Percentiles rank a stretch among this genome's conserved stretches.
Evolutionary conservation across 1,284 basidiomycete species (phyloP).

Genomic region (Cystobasidium pallidum): DNA sequence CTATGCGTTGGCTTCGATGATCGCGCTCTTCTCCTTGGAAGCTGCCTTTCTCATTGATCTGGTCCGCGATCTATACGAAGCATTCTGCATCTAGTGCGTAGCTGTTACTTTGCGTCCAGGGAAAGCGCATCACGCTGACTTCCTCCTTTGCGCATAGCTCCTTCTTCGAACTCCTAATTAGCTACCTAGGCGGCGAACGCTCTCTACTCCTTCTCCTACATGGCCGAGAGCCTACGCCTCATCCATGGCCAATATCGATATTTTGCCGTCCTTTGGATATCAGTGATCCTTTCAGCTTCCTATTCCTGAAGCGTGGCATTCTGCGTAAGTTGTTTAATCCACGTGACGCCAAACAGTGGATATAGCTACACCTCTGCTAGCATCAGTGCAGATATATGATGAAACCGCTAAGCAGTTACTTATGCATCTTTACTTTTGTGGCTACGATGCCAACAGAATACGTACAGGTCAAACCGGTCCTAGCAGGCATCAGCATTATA

Average conservation of each 20-base stretch:
- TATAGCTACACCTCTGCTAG: too few species aligned
- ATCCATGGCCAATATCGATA: slow-evolving; percentile 80
- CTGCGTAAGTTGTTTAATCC: slow-evolving; percentile 68
- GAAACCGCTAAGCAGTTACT: too few species aligned
- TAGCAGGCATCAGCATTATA: slow-evolving; percentile 81
- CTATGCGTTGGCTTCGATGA: slow-evolving; percentile 86
- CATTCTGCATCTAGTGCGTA: slow-evolving; percentile 54
- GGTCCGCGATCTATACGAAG: slow-evolving; percentile 94
- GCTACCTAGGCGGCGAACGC: slow-evolving; percentile 88
- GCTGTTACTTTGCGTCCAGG: background rate
- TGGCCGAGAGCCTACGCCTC: slow-evolving; percentile 81
- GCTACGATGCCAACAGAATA: slow-evolving; percentile 70
- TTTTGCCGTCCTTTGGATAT: slow-evolving; percentile 75
- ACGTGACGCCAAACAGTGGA: too few species aligned
- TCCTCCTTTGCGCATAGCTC: slow-evolving; percentile 44
- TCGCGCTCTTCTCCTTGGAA: slow-evolving; percentile 90
- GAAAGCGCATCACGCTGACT: background rate
- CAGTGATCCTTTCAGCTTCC: slow-evolving; percentile 89
- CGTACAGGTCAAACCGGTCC: slow-evolving; percentile 90
- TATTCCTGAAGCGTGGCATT: slow-evolving; percentile 92
- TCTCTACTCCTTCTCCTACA: slow-evolving; percentile 88
- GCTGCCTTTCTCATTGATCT: slow-evolving; percentile 96
- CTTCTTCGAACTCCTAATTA: slow-evolving; percentile 58
- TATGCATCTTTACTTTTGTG: background rate
- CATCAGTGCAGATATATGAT: too few species aligned